Conservation (phyloP, 2,329 filamentous ascomycete species). For the Aureobasidium musti region DNA sequence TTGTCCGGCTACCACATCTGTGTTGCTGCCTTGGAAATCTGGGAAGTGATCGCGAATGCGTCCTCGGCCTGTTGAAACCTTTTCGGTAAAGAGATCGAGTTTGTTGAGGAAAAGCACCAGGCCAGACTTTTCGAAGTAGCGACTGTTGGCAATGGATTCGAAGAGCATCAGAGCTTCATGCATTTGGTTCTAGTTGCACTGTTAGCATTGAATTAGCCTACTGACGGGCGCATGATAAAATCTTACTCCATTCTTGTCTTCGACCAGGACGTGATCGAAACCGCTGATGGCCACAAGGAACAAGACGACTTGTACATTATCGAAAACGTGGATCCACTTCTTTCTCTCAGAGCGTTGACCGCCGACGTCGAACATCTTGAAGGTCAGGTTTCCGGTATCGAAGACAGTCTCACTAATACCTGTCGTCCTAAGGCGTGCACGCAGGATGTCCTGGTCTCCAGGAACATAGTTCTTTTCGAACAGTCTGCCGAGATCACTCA, state of each 20-base stretch:
- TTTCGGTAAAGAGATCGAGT: constrained; percentile 64
- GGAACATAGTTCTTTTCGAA: constrained; percentile 77
- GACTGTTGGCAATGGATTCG: constrained; percentile 71
- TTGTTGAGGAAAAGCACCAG: constrained; percentile 76
- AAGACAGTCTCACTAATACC: constrained; percentile 97
- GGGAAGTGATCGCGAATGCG: constrained; percentile 54
- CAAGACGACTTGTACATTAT: constrained; percentile 95
- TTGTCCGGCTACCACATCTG: constrained; percentile 52
- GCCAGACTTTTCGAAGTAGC: constrained; percentile 72
- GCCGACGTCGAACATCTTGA: constrained; percentile 97
- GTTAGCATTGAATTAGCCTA: neutral
- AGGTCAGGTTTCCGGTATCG: constrained; percentile 90
- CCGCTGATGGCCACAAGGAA: constrained; percentile 97
- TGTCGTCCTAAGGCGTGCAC: constrained; percentile 95
- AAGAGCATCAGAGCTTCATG: constrained; percentile 71
- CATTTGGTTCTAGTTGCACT: constrained; percentile 64
- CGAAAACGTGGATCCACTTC: constrained; percentile 99
- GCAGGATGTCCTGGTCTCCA: constrained; percentile 91
- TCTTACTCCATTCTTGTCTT: constrained; percentile 68
- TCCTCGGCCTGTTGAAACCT: constrained; percentile 50
- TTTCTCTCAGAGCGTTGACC: constrained; percentile 94
- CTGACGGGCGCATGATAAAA: constrained; percentile 46
- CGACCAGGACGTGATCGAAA: constrained; percentile 93
- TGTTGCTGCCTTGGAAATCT: constrained; percentile 49
- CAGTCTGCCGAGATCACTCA: constrained; percentile 65